phyloP scores from a whole-genome alignment of 352 stramenopile genomes.

The Pythium coloratum region DNA sequence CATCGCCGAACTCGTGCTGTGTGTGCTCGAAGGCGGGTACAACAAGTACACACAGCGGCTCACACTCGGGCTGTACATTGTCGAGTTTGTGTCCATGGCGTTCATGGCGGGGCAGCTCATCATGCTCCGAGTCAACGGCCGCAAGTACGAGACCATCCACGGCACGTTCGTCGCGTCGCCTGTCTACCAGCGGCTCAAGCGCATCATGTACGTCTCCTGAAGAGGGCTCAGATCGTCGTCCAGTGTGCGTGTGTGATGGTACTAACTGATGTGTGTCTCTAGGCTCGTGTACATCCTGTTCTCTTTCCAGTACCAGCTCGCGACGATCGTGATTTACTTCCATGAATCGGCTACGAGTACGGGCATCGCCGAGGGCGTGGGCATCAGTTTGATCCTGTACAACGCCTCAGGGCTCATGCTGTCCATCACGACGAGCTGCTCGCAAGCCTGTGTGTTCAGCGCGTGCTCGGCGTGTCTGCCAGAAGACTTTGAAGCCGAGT shows the following conservation, averaged over 20 bases:
- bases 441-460: slow-evolving; percentile 17
- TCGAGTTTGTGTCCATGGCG: slow-evolving; percentile 48
- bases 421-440: slow-evolving; percentile 19
- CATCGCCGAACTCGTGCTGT: slow-evolving; percentile 32
- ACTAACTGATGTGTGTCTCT: background rate
- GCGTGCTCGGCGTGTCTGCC: slow-evolving; percentile 11
- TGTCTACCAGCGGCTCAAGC: slow-evolving; percentile 69
- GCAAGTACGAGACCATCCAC: slow-evolving; percentile 67
- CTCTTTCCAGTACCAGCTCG: slow-evolving; percentile 53
- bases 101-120: slow-evolving; percentile 55
- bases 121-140: slow-evolving; percentile 44
- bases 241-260: background rate
- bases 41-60: slow-evolving; percentile 46
- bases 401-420: slow-evolving; percentile 9
- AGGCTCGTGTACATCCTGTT: slow-evolving; percentile 62
- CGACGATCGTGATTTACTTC: slow-evolving; percentile 22
- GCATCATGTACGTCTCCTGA: slow-evolving; percentile 44
- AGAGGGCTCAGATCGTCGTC: background rate
- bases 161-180: slow-evolving; percentile 62
- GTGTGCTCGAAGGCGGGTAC: slow-evolving; percentile 41
- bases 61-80: slow-evolving; percentile 45
- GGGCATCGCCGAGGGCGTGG: slow-evolving; percentile 5
- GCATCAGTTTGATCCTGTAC: slow-evolving; percentile 20
- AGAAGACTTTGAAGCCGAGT: slow-evolving; percentile 20
- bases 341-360: slow-evolving; percentile 5